Conservation (phyloP, 169 alveolate species). For the Babesia gibsoni region DNA sequence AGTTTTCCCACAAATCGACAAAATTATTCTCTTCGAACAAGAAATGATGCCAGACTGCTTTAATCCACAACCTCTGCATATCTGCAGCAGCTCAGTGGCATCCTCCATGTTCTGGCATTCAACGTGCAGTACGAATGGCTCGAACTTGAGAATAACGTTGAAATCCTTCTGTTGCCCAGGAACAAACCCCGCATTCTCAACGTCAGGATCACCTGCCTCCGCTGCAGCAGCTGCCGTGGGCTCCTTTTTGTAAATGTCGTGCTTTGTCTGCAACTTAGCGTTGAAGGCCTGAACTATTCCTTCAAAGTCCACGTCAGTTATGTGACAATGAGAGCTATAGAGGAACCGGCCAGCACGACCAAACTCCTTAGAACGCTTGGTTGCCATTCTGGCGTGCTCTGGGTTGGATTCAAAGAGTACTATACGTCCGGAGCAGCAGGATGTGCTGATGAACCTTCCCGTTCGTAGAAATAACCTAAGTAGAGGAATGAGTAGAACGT, state of each 20-base stretch:
- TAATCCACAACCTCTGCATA: constrained; percentile 65
- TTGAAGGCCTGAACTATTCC: constrained; percentile 11
- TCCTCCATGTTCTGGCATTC: constrained; percentile 57
- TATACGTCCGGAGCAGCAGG: constrained; percentile 75
- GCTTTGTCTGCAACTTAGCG: constrained; percentile 46
- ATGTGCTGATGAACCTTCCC: constrained; percentile 64
- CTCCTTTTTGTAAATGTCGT: constrained; percentile 32
- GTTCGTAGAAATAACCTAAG: constrained; percentile 51
- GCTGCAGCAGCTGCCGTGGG: background rate
- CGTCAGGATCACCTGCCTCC: background rate
- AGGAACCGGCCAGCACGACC: constrained; percentile 48
- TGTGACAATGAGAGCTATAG: constrained; percentile 32
- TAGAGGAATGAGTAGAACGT: constrained; percentile 63
- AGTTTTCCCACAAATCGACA: constrained; percentile 67
- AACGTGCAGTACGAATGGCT: constrained; percentile 73
- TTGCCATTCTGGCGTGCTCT: constrained; percentile 12
- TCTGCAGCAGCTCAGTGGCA: constrained; percentile 58
- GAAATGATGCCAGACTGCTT: constrained; percentile 73
- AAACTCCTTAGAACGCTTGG: constrained; percentile 14
- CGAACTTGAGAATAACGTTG: constrained; percentile 65
- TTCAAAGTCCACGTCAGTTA: background rate
- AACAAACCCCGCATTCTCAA: background rate
- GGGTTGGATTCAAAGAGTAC: constrained; percentile 57
- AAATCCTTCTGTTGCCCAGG: background rate
- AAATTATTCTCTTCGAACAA: constrained; percentile 45